Evolutionary conservation across 345 rosid genomes (phyloP).

Genomic region (Sonneratia alba): DNA sequence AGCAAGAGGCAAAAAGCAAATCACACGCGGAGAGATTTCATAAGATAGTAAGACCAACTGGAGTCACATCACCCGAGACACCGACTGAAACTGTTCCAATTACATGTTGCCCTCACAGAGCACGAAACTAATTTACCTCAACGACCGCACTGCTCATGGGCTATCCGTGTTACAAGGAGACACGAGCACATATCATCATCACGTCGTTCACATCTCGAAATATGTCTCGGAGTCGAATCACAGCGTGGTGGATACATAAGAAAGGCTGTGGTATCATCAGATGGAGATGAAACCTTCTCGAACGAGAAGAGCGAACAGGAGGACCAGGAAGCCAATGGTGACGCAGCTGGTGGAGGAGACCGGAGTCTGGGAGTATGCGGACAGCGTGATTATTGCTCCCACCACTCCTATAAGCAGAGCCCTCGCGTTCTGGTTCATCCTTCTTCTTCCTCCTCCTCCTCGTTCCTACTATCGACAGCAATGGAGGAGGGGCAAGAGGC

Average conservation of each 20-base stretch:
- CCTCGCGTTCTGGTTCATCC: constrained; percentile 40
- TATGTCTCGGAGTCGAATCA: background rate
- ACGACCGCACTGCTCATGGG: background rate
- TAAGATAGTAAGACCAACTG: background rate
- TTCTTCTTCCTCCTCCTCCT: background rate
- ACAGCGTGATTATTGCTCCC: constrained; percentile 64
- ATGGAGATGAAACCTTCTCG: constrained; percentile 58
- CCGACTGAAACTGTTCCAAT: too few relatives aligned
- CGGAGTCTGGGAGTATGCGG: constrained; percentile 60
- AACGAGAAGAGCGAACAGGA: constrained; percentile 63
- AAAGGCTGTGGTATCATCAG: too few relatives aligned
- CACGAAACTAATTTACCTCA: too few relatives aligned
- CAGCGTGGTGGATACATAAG: too few relatives aligned
- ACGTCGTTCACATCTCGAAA: background rate
- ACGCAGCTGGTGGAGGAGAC: constrained; percentile 49
- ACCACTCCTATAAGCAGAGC: constrained; percentile 53
- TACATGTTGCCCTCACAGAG: too few relatives aligned
- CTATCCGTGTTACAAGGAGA: too few relatives aligned
- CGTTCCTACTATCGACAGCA: background rate
- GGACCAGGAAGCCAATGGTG: constrained; percentile 49
- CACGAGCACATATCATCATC: background rate
- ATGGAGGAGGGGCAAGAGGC: background rate
- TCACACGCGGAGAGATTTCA: too few relatives aligned
- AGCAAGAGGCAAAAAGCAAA: too few relatives aligned
- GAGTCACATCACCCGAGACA: too few relatives aligned